Base-by-base conservation (phyloP, 257 asterid genomes). In the Plantago ovata region DNA sequence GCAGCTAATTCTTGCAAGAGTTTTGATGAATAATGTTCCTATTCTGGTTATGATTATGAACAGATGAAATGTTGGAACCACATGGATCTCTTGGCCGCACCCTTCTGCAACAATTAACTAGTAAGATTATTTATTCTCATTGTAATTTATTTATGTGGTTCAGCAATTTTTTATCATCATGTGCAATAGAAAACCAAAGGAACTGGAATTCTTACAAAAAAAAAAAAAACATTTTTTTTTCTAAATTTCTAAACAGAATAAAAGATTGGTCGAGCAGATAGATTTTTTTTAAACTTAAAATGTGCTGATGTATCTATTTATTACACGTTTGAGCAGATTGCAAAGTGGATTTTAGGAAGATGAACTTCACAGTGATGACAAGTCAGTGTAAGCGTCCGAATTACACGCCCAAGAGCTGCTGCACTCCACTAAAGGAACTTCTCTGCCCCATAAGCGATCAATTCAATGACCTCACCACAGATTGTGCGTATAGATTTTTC, bases 301-400 rank as follows among this genome's bases (percentile, higher is more conserved):
- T n/a, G n/a, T n/a, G n/a, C n/a, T 28, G 6, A 28, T 28, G 36
- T 8, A 28, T 28, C 36, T 50, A 15, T 50, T 4, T 13, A 22
- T 22, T 49, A 20, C 18, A 22, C 28, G 14, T 50, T 50, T 50
- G 56, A 10, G 69, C 79, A 91, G 98, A 55, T 45, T 91, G 98
- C 63, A 55, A 77, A 0, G 69, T 91, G 63, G 79, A 91, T 68
- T 73, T 91, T 51, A 87, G 80, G 75, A 64, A 61, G 45, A 73
- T 81, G 72, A 91, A 91, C 82, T 91, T 84, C 77, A 84, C 96
- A 3, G 72, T 84, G 63, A 76, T 91, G 4, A 87, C 95, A 15
- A 87, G 96, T 76, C 88, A 78, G 44, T 91, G 98, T 83, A 91
- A 87, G 60, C 95, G 98, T 24, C 98, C 98, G 0, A 74, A 87